Evolutionary conservation across 768 basidiomycete genomes (phyloP).

Genomic region (Suillus cothurnatus): DNA sequence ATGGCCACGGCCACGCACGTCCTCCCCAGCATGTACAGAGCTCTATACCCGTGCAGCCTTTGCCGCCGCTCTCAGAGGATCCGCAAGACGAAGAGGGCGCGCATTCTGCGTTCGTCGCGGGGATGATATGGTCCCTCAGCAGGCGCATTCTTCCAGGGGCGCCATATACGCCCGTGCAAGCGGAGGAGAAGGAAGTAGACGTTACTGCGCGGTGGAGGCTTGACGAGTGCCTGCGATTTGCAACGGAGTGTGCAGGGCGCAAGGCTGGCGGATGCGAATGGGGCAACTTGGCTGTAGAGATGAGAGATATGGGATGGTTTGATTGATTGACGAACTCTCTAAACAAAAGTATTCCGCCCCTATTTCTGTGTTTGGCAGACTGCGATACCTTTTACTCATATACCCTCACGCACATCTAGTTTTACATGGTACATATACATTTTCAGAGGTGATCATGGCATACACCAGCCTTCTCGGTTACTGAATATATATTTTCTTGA

Average conservation of each 20-base stretch:
- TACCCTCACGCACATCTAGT: neutral
- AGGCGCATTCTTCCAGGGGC: constrained; percentile 69
- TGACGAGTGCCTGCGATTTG: constrained; percentile 85
- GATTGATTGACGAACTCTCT: constrained; percentile 32
- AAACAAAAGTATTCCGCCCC: neutral
- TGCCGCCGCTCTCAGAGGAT: constrained; percentile 36
- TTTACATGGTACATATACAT: neutral
- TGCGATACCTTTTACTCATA: constrained; percentile 2
- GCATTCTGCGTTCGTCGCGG: constrained; percentile 83
- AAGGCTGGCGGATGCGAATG: constrained; percentile 66
- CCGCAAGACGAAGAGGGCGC: constrained; percentile 74
- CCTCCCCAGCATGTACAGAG: neutral
- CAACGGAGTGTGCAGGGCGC: constrained; percentile 79
- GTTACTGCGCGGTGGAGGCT: constrained; percentile 65
- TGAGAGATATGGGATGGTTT: constrained; percentile 78
- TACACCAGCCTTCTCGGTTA: neutral
- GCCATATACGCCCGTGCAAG: constrained; percentile 63
- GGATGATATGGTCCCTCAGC: constrained; percentile 84
- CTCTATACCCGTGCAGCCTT: neutral
- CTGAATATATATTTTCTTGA: neutral
- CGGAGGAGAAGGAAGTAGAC: constrained; percentile 39
- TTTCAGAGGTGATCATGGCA: neutral
- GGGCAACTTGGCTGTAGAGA: constrained; percentile 73
- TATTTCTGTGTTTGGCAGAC: neutral
- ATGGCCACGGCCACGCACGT: neutral